phyloP scores from a whole-genome alignment of 202 grass and related monocot species.

The Carex sylvatica region DNA sequence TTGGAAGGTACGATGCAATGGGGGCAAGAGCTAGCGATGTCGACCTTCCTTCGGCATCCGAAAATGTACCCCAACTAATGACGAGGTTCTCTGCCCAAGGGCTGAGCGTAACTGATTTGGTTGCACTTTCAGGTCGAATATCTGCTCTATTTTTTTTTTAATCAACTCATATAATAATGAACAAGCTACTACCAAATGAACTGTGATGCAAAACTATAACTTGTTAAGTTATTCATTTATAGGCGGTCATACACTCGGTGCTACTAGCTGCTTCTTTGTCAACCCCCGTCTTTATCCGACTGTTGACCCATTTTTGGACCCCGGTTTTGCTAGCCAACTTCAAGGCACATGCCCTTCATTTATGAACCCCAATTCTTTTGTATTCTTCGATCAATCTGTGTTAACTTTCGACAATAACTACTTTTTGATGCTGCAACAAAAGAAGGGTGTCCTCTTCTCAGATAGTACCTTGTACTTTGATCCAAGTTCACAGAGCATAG shows the following conservation, averaged over 20 bases:
- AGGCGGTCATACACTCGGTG: conserved; percentile 71
- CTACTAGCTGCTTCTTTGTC: conserved; percentile 67
- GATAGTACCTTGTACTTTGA: conserved; percentile 50
- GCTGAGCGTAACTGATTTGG: conserved; percentile 42
- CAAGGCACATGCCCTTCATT: conserved; percentile 19
- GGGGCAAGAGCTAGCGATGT: conserved; percentile 51
- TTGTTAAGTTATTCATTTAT: background rate
- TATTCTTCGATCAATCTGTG: conserved; percentile 64
- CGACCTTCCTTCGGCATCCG: conserved; percentile 33
- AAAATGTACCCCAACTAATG: conserved; percentile 39
- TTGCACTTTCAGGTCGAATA: conserved; percentile 51
- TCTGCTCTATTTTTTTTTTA: background rate
- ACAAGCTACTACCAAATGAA: background rate
- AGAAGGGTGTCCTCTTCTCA: conserved; percentile 67
- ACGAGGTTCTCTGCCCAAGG: conserved; percentile 31
- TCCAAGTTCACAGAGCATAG: background rate
- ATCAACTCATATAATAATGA: background rate
- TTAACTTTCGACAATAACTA: conserved; percentile 64
- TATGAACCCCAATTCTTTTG: conserved; percentile 39
- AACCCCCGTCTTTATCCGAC: conserved; percentile 39
- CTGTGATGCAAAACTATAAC: background rate
- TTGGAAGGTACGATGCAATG: conserved; percentile 49
- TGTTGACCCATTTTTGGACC: conserved; percentile 5
- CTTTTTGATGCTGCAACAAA: conserved; percentile 41
- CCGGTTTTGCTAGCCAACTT: background rate